Evolutionary conservation across 768 basidiomycete species (phyloP).

Genomic region (Boletus tomentosulus): DNA sequence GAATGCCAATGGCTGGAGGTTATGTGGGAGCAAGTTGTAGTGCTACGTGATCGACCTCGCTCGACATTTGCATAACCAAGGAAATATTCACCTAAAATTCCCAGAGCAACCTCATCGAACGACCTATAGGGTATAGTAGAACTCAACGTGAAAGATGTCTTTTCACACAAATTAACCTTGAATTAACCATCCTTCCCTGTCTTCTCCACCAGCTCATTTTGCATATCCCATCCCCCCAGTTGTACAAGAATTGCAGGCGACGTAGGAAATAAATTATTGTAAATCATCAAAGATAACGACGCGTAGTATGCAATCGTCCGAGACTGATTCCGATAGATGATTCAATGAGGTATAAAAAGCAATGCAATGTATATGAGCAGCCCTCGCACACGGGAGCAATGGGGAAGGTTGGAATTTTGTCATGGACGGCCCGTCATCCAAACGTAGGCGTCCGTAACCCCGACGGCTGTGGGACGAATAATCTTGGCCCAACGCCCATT

Average conservation of each 20-base stretch:
- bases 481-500: slow-evolving; percentile 9
- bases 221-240: background rate
- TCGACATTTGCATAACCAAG: no score
- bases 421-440: slow-evolving; percentile 9
- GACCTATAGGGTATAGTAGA: no score
- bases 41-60: no score
- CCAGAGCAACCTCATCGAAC: no score
- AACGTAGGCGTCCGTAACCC: slow-evolving; percentile 25
- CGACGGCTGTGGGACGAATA: slow-evolving; percentile 25
- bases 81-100: no score
- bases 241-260: background rate
- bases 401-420: background rate
- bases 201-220: background rate
- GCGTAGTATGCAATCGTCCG: background rate
- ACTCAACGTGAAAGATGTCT: no score
- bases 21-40: no score
- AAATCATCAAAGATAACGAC: background rate
- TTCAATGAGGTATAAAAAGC: background rate
- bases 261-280: background rate
- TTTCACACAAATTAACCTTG: no score
- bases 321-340: background rate
- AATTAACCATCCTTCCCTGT: no score
- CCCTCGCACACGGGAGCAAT: background rate
- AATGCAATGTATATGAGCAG: background rate
- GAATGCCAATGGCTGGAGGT: no score